Conservation (phyloP, 2,329 filamentous ascomycete genomes). For the Coniosporium tulheliwenetii region DNA sequence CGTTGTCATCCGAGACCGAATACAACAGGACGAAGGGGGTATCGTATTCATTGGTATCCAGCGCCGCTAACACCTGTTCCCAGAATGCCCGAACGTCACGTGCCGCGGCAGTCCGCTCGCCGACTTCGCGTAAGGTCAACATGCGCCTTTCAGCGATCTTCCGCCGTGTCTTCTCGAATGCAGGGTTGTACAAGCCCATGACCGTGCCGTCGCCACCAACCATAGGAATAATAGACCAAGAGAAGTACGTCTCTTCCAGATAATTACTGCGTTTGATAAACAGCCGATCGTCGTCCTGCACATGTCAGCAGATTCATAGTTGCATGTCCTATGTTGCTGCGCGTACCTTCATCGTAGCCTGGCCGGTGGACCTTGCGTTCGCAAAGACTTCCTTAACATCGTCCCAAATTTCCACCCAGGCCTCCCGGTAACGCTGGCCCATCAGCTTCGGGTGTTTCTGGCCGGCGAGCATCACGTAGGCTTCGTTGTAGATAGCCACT, state of each 20-base stretch:
- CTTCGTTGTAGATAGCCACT: conserved; percentile 57
- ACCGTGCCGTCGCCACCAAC: conserved; percentile 60
- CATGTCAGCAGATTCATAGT: background rate
- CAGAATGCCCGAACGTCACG: conserved; percentile 60
- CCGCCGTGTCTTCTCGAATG: conserved; percentile 65
- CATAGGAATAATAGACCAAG: conserved; percentile 67
- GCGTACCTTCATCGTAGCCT: conserved; percentile 57
- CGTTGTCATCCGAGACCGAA: conserved; percentile 53
- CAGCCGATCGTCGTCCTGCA: conserved; percentile 55
- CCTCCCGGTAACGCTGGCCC: conserved; percentile 53
- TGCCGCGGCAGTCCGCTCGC: conserved; percentile 58
- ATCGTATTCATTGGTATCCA: conserved; percentile 61
- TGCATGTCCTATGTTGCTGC: conserved; percentile 4
- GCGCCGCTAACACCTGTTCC: conserved; percentile 50
- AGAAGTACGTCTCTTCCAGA: conserved; percentile 68
- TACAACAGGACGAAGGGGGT: conserved; percentile 66
- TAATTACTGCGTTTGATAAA: conserved; percentile 56
- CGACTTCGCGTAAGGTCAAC: conserved; percentile 63
- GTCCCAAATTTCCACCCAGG: conserved; percentile 62
- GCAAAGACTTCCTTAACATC: conserved; percentile 53
- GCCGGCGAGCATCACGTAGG: conserved; percentile 54
- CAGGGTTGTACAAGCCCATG: conserved; percentile 63
- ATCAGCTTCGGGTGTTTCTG: conserved; percentile 63
- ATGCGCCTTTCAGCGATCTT: conserved; percentile 68
- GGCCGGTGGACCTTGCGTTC: conserved; percentile 51